Evolutionary conservation across 2,329 filamentous ascomycete genomes (phyloP).

Genomic region (Diaporthe sp.): DNA sequence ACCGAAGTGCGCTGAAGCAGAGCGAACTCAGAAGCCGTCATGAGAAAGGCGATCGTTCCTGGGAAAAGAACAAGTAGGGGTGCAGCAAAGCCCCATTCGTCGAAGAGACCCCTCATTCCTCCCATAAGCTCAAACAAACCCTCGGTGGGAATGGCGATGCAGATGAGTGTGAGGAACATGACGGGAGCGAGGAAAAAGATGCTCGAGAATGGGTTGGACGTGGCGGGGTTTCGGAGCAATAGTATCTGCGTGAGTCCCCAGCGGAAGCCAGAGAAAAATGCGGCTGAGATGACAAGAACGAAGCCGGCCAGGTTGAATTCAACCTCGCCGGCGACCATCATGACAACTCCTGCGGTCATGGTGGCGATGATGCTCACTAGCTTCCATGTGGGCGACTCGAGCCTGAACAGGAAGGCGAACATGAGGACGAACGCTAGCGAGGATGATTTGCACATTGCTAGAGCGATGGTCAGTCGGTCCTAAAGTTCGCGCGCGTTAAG

Average conservation of each 20-base stretch:
- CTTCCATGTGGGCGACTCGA: conserved; percentile 88
- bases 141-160: conserved; percentile 88
- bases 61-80: conserved; percentile 87
- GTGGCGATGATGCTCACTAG: conserved; percentile 88
- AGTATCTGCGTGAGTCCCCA: conserved; percentile 99
- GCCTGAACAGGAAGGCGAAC: conserved; percentile 93
- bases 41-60: conserved; percentile 90
- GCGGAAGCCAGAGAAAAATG: conserved; percentile 95
- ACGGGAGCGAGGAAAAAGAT: conserved; percentile 98
- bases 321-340: conserved; percentile 98
- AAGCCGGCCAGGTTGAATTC: conserved; percentile 91
- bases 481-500: background rate
- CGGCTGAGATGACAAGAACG: conserved; percentile 89
- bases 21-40: conserved; percentile 97
- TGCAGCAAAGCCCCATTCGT: conserved; percentile 77
- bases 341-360: conserved; percentile 94
- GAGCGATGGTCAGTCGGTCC: conserved; percentile 42
- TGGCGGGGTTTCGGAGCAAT: conserved; percentile 91
- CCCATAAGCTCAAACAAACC: conserved; percentile 76
- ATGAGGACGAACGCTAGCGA: conserved; percentile 94
- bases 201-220: conserved; percentile 94
- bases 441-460: conserved; percentile 98
- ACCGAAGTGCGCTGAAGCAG: conserved; percentile 95
- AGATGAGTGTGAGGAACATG: conserved; percentile 88
- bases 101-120: conserved; percentile 74